Evolutionary conservation across 148 eudicot genomes (phyloP).

Genomic region (Beta vulgaris): DNA sequence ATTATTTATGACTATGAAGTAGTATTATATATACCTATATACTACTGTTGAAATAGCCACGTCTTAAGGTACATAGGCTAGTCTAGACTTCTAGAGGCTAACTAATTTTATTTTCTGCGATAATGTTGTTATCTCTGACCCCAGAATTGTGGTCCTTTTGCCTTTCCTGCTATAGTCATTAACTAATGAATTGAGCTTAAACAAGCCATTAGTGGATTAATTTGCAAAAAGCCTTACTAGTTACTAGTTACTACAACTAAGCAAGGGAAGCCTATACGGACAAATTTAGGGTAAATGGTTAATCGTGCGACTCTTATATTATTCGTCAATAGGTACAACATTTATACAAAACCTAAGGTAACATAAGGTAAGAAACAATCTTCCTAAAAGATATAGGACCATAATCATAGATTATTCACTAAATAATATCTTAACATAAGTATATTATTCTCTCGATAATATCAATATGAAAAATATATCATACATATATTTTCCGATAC

Average conservation of each 20-base stretch:
- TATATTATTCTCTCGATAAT: too few species aligned
- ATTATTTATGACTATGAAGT: background rate
- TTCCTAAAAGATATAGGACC: too few species aligned
- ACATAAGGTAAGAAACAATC: too few species aligned
- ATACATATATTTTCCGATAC: too few species aligned
- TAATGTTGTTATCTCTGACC: constrained; percentile 2
- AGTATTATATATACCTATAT: background rate
- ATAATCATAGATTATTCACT: too few species aligned
- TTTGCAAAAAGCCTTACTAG: background rate
- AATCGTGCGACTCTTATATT: too few species aligned
- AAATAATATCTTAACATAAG: too few species aligned
- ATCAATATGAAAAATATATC: too few species aligned
- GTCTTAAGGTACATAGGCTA: constrained; percentile 5
- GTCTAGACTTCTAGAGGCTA: background rate
- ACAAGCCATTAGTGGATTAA: background rate
- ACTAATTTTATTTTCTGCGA: background rate
- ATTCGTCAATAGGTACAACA: too few species aligned
- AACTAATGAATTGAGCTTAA: background rate
- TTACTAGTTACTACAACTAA: background rate
- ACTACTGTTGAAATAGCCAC: background rate
- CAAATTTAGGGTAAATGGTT: too few species aligned
- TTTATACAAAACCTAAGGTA: too few species aligned
- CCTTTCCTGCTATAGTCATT: background rate
- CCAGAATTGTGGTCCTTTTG: constrained; percentile 6
- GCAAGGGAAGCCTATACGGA: too few species aligned